Evolutionary conservation across 2,329 filamentous ascomycete genomes (phyloP).

Genomic region (Lasiodiplodia sp.): DNA sequence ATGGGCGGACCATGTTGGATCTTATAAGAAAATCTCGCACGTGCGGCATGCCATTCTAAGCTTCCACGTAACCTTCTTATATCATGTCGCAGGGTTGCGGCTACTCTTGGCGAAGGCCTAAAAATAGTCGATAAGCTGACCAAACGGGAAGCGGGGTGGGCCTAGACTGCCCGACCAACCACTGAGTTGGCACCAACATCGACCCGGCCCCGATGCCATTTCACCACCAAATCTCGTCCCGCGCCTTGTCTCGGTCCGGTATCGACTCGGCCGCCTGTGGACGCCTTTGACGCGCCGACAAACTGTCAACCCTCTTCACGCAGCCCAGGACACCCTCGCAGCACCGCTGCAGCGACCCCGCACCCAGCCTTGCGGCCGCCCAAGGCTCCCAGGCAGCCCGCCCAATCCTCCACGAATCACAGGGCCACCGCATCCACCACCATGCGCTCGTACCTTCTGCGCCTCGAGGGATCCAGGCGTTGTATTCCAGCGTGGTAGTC

Average conservation of each 20-base stretch:
- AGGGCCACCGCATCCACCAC: slow-evolving; percentile 41
- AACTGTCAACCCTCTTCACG: background rate
- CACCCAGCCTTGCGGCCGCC: background rate
- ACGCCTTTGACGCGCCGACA: background rate
- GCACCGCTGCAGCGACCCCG: slow-evolving; percentile 1
- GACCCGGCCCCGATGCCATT: background rate
- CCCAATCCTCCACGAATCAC: slow-evolving; percentile 16
- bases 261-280: background rate
- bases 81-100: background rate
- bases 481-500: background rate
- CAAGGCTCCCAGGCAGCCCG: background rate
- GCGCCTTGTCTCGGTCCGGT: slow-evolving; percentile 1
- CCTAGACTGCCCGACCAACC: background rate
- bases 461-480: background rate
- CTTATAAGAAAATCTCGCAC: background rate
- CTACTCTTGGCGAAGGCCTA: background rate
- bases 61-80: slow-evolving; percentile 15
- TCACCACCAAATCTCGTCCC: background rate
- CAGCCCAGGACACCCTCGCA: slow-evolving; percentile 3
- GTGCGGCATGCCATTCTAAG: background rate
- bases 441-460: slow-evolving; percentile 32
- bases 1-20: too few relatives aligned
- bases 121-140: slow-evolving; percentile 11
- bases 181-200: background rate
- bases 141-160: background rate